Percentiles rank a stretch among this genome's conserved stretches.
These are phyloP conservation scores for Aspergillus saccharolyticus DNA, from an alignment of 495 filamentous ascomycete species.

Conservation along the genomic window DNA sequence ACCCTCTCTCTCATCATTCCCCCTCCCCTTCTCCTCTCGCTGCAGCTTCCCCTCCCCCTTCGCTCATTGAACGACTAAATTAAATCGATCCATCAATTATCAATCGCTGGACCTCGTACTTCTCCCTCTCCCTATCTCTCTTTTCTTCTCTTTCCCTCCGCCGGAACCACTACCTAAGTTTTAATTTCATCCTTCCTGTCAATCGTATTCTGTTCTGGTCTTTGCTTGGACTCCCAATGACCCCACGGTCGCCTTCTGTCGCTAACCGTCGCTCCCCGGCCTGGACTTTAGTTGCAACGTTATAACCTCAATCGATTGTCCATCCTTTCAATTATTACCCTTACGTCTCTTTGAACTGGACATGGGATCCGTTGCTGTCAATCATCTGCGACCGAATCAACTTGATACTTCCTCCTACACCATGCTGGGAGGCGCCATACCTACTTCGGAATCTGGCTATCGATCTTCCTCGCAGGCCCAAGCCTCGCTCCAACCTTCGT, in stretches of 20 bases:
- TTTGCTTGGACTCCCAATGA: slow-evolving; percentile 7
- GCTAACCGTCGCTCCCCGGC: slow-evolving; percentile 15
- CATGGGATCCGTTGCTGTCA: slow-evolving; percentile 45
- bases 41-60: slow-evolving; percentile 2
- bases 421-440: slow-evolving; percentile 48
- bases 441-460: slow-evolving; percentile 37
- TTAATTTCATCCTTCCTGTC: slow-evolving; percentile 9
- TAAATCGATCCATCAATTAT: background rate
- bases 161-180: background rate
- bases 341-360: slow-evolving; percentile 15
- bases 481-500: slow-evolving; percentile 16
- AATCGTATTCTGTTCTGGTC: slow-evolving; percentile 6
- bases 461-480: slow-evolving; percentile 23
- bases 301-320: background rate
- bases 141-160: slow-evolving; percentile 10
- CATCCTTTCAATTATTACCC: slow-evolving; percentile 1
- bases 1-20: slow-evolving; percentile 6
- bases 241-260: slow-evolving; percentile 11
- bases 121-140: slow-evolving; percentile 8
- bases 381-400: slow-evolving; percentile 44
- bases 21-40: no score
- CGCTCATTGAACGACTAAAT: slow-evolving; percentile 16
- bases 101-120: background rate
- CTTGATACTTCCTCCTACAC: slow-evolving; percentile 33
- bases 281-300: background rate